phyloP scores from a whole-genome alignment of 202 grass and related monocot genomes.

The Dendrocalamus latiflorus region DNA sequence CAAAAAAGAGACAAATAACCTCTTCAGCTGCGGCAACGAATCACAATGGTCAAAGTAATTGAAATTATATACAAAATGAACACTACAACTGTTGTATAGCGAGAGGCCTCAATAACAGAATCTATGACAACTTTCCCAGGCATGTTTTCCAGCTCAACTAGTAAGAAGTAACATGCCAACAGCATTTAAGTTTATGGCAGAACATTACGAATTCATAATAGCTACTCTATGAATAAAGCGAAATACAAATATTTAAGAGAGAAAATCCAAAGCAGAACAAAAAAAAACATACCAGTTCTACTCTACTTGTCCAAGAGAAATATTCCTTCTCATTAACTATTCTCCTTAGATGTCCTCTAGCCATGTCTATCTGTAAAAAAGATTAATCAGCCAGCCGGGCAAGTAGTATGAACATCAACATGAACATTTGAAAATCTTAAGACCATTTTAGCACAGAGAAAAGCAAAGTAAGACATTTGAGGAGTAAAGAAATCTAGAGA shows the following conservation, averaged over 20 bases:
- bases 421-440: slow-evolving; percentile 5
- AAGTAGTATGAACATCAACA: neutral
- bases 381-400: neutral
- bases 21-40: neutral
- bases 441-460: neutral
- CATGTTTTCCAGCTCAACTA: neutral
- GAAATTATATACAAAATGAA: neutral
- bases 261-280: neutral
- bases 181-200: slow-evolving; percentile 7
- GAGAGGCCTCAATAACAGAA: neutral
- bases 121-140: neutral
- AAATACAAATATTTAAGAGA: neutral
- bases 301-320: slow-evolving; percentile 94
- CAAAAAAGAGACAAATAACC: neutral
- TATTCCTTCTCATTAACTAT: slow-evolving; percentile 56
- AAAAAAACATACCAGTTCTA: slow-evolving; percentile 62
- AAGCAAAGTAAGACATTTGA: neutral
- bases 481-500: neutral
- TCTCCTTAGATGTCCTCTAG: slow-evolving; percentile 61
- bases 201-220: neutral
- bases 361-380: slow-evolving; percentile 66
- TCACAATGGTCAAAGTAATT: neutral
- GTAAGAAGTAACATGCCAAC: neutral
- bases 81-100: neutral
- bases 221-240: slow-evolving; percentile 6